A percentile compares a stretch with the other conserved stretches of the same genome.
These are phyloP conservation scores for Pulveroboletus sp. DNA, from an alignment of 768 basidiomycete species.

Conservation along the genomic window DNA sequence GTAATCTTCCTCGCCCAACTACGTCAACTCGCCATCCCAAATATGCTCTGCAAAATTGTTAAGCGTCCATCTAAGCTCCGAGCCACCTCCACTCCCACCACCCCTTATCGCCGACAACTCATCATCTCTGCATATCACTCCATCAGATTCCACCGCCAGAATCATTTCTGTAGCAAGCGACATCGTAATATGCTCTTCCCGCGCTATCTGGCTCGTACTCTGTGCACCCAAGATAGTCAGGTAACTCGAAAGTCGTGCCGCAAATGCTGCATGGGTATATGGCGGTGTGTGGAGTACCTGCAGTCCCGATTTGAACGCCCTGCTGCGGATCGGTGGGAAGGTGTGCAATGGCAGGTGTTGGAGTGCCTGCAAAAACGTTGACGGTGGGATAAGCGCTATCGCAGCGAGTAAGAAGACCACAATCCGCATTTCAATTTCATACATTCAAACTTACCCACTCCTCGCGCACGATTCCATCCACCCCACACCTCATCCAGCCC, in stretches of 20 bases:
- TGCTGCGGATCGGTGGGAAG: constrained; percentile 59
- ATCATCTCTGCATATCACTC: constrained; percentile 77
- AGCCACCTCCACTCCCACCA: constrained; percentile 45
- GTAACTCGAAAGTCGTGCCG: constrained; percentile 56
- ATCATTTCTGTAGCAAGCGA: constrained; percentile 80
- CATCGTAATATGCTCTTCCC: constrained; percentile 67
- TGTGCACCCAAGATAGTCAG: constrained; percentile 50
- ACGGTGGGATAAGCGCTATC: constrained; percentile 87
- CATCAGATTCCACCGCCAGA: constrained; percentile 65
- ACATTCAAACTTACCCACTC: constrained; percentile 58
- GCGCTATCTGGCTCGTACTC: constrained; percentile 70
- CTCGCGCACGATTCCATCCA: constrained; percentile 90
- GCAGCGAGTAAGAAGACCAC: background rate
- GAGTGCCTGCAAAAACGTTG: constrained; percentile 76
- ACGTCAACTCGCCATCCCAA: constrained; percentile 63
- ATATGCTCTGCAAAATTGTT: constrained; percentile 65
- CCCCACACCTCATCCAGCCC: constrained; percentile 94
- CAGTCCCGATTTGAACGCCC: constrained; percentile 72
- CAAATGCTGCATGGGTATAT: constrained; percentile 68
- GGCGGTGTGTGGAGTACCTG: constrained; percentile 81
- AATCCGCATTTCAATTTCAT: background rate
- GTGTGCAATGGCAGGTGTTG: constrained; percentile 67
- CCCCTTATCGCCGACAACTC: constrained; percentile 34
- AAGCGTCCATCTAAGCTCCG: constrained; percentile 70
- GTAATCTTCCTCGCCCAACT: constrained; percentile 4